Percentiles rank a stretch among this genome's conserved stretches.
Evolutionary conservation across 331 rosid species (phyloP).

Genomic region (Stylosanthes scabra): DNA sequence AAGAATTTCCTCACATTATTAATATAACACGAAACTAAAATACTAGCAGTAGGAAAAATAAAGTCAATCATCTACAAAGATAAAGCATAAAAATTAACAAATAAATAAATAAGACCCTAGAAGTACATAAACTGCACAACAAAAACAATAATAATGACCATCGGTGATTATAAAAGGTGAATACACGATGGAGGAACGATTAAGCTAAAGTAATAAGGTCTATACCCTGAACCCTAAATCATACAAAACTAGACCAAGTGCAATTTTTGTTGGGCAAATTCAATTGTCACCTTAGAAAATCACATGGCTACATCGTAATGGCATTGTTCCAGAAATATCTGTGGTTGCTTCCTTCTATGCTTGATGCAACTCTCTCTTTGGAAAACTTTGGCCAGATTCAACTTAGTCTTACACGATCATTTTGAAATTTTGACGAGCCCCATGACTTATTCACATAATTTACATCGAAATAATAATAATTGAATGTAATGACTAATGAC

Average conservation of each 20-base stretch:
- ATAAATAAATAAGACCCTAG: background rate
- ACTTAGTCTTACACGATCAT: background rate
- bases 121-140: background rate
- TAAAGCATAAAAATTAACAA: too few species aligned
- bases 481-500: background rate
- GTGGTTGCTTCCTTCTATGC: background rate
- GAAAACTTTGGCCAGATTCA: background rate
- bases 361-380: conserved; percentile 1
- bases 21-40: too few species aligned
- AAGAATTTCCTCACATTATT: too few species aligned
- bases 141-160: background rate
- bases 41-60: too few species aligned
- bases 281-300: background rate
- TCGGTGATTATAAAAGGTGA: too few species aligned
- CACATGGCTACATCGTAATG: background rate
- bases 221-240: too few species aligned
- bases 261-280: background rate
- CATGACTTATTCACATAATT: background rate
- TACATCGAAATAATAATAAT: background rate
- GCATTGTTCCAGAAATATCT: background rate
- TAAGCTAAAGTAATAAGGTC: too few species aligned
- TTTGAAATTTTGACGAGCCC: background rate
- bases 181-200: too few species aligned
- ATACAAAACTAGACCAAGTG: background rate
- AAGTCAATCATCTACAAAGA: too few species aligned